Base-by-base conservation (phyloP, 2,329 filamentous ascomycete species). In the Ceratocystis destructans region DNA sequence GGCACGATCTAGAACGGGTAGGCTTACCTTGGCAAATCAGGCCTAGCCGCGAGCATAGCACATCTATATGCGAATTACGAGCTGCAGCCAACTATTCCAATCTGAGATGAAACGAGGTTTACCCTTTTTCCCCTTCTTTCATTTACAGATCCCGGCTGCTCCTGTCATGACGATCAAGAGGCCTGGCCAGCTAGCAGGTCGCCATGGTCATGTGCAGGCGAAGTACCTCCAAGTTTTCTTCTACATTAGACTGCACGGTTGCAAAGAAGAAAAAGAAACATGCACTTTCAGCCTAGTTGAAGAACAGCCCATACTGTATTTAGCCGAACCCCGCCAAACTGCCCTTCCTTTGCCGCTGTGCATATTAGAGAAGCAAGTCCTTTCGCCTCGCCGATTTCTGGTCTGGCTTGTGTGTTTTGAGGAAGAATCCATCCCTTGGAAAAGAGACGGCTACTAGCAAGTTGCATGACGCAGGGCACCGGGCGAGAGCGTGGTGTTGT, bases 261-360 rank as follows among this genome's bases (percentile, higher is more conserved):
- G 48, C 48, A 25, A 50, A 50, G n/a, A 53, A 28, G 25, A 28
- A 25, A 53, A 28, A 20, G 8, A 25, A 53, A 53, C 8, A 53
- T 53, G 48, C 48, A 53, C 48, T 7, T 53, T 2, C 15, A 15
- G 48, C 10, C 48, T 20, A 53, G 22, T 25, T 53, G 48, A 53
- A 50, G 46, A 50, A n/a, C 46, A n/a, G 20, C 46, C 28, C 3
- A 17, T 22, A n/a, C 28, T 59, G 25, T 59, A 31, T 59, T 59
- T 59, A 59, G 17, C 55, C 55, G 55, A 59, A 37, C 25, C 31
- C 28, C 31, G 55, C 55, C 28, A 37, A 37, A 20, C 28, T 10
- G 17, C 17, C 3, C 55, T 59, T 59, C 55, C 55, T 59, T 59
- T 59, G 55, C 55, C 55, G 55, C 55, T 59, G 28, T 59, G 55